Percentiles rank a stretch among this genome's conserved stretches.
Conservation (phyloP, 2,329 filamentous ascomycete species). For the Rachicladosporium sp. region DNA sequence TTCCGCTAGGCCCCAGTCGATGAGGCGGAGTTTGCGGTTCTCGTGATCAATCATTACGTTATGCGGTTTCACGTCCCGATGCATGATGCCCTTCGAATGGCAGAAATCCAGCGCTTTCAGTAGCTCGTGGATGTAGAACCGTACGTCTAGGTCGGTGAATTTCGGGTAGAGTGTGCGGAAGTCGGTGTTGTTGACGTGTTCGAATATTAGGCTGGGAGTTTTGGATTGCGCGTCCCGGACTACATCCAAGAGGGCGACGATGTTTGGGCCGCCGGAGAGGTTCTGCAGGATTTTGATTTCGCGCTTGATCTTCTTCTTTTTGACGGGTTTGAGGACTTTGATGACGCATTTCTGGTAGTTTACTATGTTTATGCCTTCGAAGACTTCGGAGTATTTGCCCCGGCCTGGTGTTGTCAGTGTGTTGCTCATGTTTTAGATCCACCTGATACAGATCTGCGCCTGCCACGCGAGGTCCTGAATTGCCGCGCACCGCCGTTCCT, state of each 20-base stretch:
- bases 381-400: conserved; percentile 98
- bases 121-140: conserved; percentile 93
- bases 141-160: conserved; percentile 93
- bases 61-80: conserved; percentile 97
- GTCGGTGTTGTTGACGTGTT: conserved; percentile 98
- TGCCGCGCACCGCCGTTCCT: not conserved
- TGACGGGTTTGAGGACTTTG: conserved; percentile 98
- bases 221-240: conserved; percentile 95
- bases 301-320: conserved; percentile 99
- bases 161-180: conserved; percentile 95
- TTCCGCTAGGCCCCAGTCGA: conserved; percentile 96
- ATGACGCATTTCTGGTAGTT: conserved; percentile 99
- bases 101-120: conserved; percentile 97
- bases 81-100: conserved; percentile 99
- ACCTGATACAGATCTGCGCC: too few species aligned
- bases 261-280: conserved; percentile 88
- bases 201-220: conserved; percentile 93
- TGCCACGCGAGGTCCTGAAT: not conserved
- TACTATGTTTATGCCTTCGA: conserved; percentile 97
- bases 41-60: conserved; percentile 99
- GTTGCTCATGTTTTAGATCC: too few species aligned
- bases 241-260: conserved; percentile 88
- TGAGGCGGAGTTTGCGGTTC: conserved; percentile 89
- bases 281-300: conserved; percentile 99
- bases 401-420: conserved; percentile 48